Evolutionary conservation across 768 basidiomycete species (phyloP).

Genomic region (Harrya chromipes): DNA sequence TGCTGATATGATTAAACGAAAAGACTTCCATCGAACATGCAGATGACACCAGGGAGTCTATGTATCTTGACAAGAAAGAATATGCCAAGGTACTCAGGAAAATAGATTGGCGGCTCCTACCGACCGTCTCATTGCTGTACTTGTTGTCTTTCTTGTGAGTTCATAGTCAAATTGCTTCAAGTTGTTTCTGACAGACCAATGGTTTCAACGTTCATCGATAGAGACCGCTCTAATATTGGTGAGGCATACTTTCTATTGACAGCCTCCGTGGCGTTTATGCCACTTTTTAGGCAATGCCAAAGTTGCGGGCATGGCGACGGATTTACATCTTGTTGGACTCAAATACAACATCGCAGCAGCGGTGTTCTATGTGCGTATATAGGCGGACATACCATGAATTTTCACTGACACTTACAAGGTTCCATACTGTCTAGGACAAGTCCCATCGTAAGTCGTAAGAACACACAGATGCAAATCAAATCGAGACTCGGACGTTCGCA

Average conservation of each 20-base stretch:
- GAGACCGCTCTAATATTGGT: too few species aligned
- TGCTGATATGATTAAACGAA: not conserved
- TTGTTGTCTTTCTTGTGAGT: too few species aligned
- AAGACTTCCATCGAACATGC: not conserved
- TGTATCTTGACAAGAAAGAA: not conserved
- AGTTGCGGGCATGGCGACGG: conserved; percentile 40
- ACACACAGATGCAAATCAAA: too few species aligned
- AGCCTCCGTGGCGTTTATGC: too few species aligned
- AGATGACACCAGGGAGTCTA: not conserved
- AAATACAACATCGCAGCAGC: conserved; percentile 33
- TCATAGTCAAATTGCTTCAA: too few species aligned
- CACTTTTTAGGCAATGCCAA: conserved; percentile 13
- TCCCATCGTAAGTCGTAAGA: conserved; percentile 28
- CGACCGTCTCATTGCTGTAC: too few species aligned
- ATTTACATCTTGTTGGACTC: conserved; percentile 27
- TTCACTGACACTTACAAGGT: conserved; percentile 13
- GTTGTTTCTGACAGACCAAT: not conserved
- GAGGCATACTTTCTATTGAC: too few species aligned
- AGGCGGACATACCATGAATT: not conserved
- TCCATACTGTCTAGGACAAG: conserved; percentile 31
- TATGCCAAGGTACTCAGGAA: conserved; percentile 5
- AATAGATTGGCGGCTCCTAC: too few species aligned
- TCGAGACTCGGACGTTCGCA: conserved; percentile 5
- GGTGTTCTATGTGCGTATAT: conserved; percentile 29
- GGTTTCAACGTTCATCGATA: too few species aligned